Evolutionary conservation across 1,139 yeast species (phyloP).

Genomic region (Arxiozyma slooffiae): DNA sequence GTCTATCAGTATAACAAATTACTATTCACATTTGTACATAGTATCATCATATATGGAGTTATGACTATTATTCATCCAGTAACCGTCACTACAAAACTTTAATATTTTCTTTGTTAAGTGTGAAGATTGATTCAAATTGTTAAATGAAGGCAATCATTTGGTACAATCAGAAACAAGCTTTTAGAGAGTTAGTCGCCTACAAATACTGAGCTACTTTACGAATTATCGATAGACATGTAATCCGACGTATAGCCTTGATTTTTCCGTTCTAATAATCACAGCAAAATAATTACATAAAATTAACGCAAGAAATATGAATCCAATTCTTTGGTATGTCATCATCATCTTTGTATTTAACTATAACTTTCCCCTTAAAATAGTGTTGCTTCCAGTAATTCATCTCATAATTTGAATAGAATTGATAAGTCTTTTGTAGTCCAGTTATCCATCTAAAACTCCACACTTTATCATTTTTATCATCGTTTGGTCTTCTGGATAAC

Average conservation of each 20-base stretch:
- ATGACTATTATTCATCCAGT: no score
- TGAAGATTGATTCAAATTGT: no score
- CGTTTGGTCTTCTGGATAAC: slow-evolving; percentile 7
- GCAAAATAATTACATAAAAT: slow-evolving; percentile 16
- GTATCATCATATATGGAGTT: no score
- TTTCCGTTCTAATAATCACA: no score
- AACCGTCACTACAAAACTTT: no score
- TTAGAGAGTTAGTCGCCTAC: no score
- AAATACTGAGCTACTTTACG: neutral
- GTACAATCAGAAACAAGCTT: neutral
- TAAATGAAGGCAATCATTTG: no score
- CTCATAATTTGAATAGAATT: slow-evolving; percentile 20
- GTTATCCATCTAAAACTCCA: slow-evolving; percentile 27
- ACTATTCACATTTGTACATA: no score
- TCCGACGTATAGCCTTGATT: neutral
- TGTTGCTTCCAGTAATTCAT: slow-evolving; percentile 28
- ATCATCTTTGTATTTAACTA: slow-evolving; percentile 19
- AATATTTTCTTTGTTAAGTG: no score
- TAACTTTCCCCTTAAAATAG: slow-evolving; percentile 21
- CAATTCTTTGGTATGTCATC: slow-evolving; percentile 20
- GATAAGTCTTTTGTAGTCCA: slow-evolving; percentile 11
- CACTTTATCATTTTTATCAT: slow-evolving; percentile 15
- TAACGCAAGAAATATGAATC: slow-evolving; percentile 21
- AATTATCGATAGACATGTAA: no score
- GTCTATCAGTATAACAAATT: neutral